phyloP scores from a whole-genome alignment of 2,329 filamentous ascomycete species.

The Grosmannia serpens region DNA sequence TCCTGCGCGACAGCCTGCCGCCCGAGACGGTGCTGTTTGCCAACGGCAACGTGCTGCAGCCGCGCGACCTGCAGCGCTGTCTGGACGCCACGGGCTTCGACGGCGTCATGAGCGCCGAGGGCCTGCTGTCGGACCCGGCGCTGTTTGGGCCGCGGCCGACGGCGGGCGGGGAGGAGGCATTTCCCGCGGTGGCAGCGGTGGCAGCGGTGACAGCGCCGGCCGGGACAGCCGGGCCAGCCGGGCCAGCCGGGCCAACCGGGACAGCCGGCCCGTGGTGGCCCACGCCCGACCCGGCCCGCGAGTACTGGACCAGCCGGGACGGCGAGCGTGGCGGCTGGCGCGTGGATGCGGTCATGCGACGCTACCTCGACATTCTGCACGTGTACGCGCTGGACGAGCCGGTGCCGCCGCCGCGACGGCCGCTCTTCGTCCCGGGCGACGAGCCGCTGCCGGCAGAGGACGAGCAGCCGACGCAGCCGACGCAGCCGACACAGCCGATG shows the following conservation, averaged over 20 bases:
- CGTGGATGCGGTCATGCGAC: constrained; percentile 73
- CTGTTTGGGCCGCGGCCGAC: constrained; percentile 66
- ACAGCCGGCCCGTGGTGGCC: constrained; percentile 6
- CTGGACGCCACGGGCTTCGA: constrained; percentile 78
- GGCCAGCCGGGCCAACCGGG: not conserved
- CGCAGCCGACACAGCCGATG: constrained; percentile 6
- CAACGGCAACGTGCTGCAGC: constrained; percentile 84
- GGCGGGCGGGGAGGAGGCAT: constrained; percentile 8
- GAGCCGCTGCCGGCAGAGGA: constrained; percentile 14
- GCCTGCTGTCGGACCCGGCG: constrained; percentile 81
- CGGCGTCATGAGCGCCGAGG: constrained; percentile 91
- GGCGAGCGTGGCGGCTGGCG: constrained; percentile 69
- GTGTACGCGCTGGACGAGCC: constrained; percentile 56
- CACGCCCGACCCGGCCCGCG: constrained; percentile 37
- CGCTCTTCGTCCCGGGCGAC: constrained; percentile 60
- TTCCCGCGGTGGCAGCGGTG: no score
- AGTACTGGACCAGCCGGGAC: constrained; percentile 76
- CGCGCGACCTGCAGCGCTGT: constrained; percentile 66
- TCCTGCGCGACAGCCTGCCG: constrained; percentile 72
- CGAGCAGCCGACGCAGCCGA: constrained; percentile 27
- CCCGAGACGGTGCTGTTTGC: constrained; percentile 88
- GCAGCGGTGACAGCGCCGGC: no score
- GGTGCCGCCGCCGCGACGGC: constrained; percentile 53
- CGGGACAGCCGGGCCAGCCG: not conserved
- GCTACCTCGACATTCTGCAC: constrained; percentile 87